Evolutionary conservation across 108 stramenopile species (phyloP).

Genomic region (Fistulifera pelliculosa): DNA sequence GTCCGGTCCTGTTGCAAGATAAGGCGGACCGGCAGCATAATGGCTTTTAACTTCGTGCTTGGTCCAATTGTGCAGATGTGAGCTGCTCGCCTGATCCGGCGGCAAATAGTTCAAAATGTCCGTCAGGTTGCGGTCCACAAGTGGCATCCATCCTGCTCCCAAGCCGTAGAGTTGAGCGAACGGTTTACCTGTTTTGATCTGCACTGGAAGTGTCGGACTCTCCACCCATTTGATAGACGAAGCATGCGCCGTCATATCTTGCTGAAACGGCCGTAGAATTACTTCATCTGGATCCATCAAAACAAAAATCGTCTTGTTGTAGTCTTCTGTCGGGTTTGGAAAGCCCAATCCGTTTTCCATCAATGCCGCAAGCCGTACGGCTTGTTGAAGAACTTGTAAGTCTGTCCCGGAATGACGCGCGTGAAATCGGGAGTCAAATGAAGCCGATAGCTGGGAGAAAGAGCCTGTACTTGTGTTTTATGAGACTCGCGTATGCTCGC

Average conservation of each 20-base stretch:
- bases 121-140: slow-evolving; percentile 44
- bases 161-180: slow-evolving; percentile 86
- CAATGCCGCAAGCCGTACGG: slow-evolving; percentile 83
- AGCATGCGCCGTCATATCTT: background rate
- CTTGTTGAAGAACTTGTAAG: slow-evolving; percentile 86
- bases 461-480: slow-evolving; percentile 21
- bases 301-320: slow-evolving; percentile 58
- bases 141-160: background rate
- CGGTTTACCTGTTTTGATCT: slow-evolving; percentile 48
- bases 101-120: background rate
- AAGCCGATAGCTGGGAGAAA: slow-evolving; percentile 52
- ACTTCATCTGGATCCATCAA: slow-evolving; percentile 82
- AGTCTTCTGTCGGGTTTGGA: slow-evolving; percentile 26
- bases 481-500: slow-evolving; percentile 14
- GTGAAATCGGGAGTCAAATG: slow-evolving; percentile 65
- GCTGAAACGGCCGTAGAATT: slow-evolving; percentile 48
- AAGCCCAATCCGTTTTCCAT: slow-evolving; percentile 57
- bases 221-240: no score
- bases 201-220: background rate
- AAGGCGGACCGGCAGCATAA: slow-evolving; percentile 72
- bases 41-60: slow-evolving; percentile 29
- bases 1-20: slow-evolving; percentile 63
- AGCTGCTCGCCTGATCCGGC: background rate
- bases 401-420: background rate
- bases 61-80: background rate